phyloP scores from a whole-genome alignment of 75 land plant genomes.

The Isoetes taiwanensis region DNA sequence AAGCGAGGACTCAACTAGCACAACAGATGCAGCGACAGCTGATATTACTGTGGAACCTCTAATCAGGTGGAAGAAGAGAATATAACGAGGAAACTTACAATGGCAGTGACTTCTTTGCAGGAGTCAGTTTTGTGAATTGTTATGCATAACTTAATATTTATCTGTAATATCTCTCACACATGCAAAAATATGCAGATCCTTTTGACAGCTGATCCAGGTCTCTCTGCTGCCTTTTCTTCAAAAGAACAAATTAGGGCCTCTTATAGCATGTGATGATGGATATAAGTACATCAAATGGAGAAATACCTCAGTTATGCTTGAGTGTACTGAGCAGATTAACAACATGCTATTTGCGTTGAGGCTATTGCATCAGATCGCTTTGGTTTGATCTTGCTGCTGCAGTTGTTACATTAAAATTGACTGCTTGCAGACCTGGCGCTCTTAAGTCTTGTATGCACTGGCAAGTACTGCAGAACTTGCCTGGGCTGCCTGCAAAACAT shows the following conservation, averaged over 20 bases:
- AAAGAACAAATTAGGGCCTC: constrained; percentile 74
- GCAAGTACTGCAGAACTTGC: constrained; percentile 98
- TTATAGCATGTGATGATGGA: constrained; percentile 81
- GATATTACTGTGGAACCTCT: constrained; percentile 13
- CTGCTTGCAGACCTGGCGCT: constrained; percentile 72
- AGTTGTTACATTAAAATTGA: constrained; percentile 68
- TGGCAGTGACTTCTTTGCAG: constrained; percentile 80
- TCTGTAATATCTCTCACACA: no score
- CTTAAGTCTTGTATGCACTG: constrained; percentile 86
- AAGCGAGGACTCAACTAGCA: no score
- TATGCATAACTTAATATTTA: no score
- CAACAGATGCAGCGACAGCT: no score
- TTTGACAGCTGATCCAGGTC: constrained; percentile 59
- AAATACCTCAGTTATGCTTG: constrained; percentile 77
- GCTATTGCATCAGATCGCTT: constrained; percentile 92
- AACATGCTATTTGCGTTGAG: constrained; percentile 85
- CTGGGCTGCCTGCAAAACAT: constrained; percentile 98
- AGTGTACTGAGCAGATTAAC: constrained; percentile 70
- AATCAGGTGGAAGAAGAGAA: constrained; percentile 1
- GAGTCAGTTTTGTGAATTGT: no score
- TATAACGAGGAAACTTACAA: constrained; percentile 47
- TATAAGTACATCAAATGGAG: constrained; percentile 45
- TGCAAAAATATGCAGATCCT: constrained; percentile 98
- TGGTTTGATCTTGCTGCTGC: constrained; percentile 69
- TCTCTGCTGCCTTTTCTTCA: constrained; percentile 68